Evolutionary conservation across 2,329 filamentous ascomycete genomes (phyloP).

Genomic region (Knoxdaviesia proteae): DNA sequence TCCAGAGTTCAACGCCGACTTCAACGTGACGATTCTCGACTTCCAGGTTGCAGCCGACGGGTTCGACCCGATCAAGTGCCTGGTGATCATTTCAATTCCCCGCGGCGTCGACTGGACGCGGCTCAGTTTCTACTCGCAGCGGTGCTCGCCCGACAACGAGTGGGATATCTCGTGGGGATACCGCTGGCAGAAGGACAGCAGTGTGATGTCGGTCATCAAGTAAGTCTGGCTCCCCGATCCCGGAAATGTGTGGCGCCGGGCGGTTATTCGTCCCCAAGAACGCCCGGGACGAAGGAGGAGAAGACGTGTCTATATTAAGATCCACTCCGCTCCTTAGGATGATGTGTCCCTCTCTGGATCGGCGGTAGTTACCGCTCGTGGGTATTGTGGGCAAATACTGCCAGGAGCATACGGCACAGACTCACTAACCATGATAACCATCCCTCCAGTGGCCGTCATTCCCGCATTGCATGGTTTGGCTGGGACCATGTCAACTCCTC

Average conservation of each 20-base stretch:
- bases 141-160: slow-evolving; percentile 8
- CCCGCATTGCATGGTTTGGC: slow-evolving; percentile 9
- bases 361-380: too few species aligned
- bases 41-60: slow-evolving; percentile 1
- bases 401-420: too few species aligned
- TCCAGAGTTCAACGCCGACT: slow-evolving; percentile 2
- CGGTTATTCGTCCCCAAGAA: too few species aligned
- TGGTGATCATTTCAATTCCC: slow-evolving; percentile 2
- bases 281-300: not conserved
- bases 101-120: slow-evolving; percentile 5
- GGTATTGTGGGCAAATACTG: too few species aligned
- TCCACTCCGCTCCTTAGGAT: not conserved
- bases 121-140: slow-evolving; percentile 9
- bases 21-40: slow-evolving; percentile 1
- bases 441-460: too few species aligned
- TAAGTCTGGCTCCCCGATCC: slow-evolving; percentile 7
- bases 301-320: not conserved
- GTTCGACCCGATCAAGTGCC: slow-evolving; percentile 5
- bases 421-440: too few species aligned
- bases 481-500: slow-evolving; percentile 8
- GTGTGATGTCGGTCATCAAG: slow-evolving; percentile 12
- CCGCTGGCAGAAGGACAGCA: slow-evolving; percentile 9
- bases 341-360: too few species aligned
- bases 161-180: slow-evolving; percentile 14
- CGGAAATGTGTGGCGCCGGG: too few species aligned